phyloP scores from a whole-genome alignment of 2,329 filamentous ascomycete species.

The Penicillium glabrum region DNA sequence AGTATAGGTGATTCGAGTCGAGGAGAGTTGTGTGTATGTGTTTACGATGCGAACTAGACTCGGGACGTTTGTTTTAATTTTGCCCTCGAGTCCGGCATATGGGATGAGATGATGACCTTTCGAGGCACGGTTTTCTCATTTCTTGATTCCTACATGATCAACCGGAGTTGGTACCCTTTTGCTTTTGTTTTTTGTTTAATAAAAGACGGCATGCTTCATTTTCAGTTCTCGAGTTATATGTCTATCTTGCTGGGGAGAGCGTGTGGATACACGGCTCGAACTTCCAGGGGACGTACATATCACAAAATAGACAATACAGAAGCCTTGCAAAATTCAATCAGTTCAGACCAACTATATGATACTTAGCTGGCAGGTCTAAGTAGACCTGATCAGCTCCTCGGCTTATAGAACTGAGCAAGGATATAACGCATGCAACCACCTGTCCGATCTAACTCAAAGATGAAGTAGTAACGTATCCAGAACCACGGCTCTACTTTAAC shows the following conservation, averaged over 20 bases:
- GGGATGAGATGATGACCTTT: conserved; percentile 31
- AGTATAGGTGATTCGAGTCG: conserved; percentile 25
- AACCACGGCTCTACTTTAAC: neutral
- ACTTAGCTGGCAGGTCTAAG: neutral
- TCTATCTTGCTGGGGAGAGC: conserved; percentile 11
- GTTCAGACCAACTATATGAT: neutral
- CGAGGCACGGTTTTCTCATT: conserved; percentile 37
- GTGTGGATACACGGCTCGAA: neutral
- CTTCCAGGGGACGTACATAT: conserved; percentile 17
- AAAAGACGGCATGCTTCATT: conserved; percentile 34
- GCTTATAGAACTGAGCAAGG: no score
- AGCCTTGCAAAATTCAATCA: conserved; percentile 21
- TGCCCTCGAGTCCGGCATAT: conserved; percentile 25
- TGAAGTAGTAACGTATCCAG: neutral
- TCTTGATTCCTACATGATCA: conserved; percentile 39
- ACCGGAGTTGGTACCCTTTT: conserved; percentile 40
- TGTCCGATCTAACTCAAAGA: no score
- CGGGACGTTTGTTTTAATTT: conserved; percentile 14
- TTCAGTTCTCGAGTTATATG: conserved; percentile 17
- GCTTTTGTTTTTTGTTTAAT: conserved; percentile 35
- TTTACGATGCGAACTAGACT: conserved; percentile 36
- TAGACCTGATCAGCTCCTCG: no score
- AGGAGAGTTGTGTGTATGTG: conserved; percentile 34
- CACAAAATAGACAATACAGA: conserved; percentile 27
- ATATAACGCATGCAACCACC: no score